Evolutionary conservation across 2,329 filamentous ascomycete genomes (phyloP).

Genomic region (Pseudomassariella vexata): DNA sequence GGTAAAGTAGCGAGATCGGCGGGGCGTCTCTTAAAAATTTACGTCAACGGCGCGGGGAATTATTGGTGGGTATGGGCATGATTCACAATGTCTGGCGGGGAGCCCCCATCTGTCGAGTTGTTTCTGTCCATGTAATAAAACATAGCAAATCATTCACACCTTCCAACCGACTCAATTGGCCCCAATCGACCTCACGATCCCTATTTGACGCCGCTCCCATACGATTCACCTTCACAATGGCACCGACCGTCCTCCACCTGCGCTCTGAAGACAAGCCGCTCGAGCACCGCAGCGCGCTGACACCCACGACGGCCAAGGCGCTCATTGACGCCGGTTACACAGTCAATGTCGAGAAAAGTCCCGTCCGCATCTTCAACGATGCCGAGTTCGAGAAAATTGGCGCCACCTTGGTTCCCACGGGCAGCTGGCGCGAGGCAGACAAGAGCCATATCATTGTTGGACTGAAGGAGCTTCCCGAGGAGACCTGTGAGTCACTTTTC

Average conservation of each 20-base stretch:
- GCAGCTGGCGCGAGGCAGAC: conserved; percentile 63
- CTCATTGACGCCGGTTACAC: conserved; percentile 65
- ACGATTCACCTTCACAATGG: conserved; percentile 14
- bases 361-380: conserved; percentile 61
- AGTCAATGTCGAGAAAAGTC: conserved; percentile 61
- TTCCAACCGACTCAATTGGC: no score
- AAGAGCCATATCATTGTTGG: conserved; percentile 67
- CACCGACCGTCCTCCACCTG: conserved; percentile 41
- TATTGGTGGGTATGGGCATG: no score
- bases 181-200: no score
- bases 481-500: conserved; percentile 44
- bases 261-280: conserved; percentile 55
- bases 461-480: conserved; percentile 72
- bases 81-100: no score
- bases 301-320: conserved; percentile 41
- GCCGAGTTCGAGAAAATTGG: conserved; percentile 57
- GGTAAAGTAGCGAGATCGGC: no score
- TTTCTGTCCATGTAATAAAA: no score
- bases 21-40: no score
- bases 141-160: no score
- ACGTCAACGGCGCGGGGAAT: no score
- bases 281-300: conserved; percentile 44
- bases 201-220: no score
- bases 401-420: conserved; percentile 58
- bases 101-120: no score